Evolutionary conservation across 495 filamentous ascomycete genomes (phyloP).

Genomic region (Aspergillus indologenus): DNA sequence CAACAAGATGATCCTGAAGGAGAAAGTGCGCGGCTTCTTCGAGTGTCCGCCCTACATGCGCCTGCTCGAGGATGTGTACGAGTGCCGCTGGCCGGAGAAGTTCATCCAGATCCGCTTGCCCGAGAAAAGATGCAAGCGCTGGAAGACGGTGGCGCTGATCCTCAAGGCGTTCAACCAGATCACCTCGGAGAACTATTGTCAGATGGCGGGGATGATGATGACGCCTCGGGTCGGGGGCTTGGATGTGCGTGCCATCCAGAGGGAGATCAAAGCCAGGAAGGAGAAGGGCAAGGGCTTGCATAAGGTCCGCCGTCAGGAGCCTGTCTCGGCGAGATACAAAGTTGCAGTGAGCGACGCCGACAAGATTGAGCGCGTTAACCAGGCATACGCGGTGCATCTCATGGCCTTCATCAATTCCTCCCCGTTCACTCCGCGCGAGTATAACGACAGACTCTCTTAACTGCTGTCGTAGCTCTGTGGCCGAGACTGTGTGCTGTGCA

Average conservation of each 20-base stretch:
- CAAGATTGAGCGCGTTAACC: slow-evolving; percentile 4
- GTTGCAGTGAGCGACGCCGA: neutral
- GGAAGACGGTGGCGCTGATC: slow-evolving; percentile 33
- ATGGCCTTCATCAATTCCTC: neutral
- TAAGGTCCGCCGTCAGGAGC: neutral
- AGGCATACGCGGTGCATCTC: neutral
- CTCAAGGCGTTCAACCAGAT: slow-evolving; percentile 30
- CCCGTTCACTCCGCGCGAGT: neutral
- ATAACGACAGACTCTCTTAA: neutral
- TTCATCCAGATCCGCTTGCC: slow-evolving; percentile 26
- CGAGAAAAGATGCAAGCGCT: slow-evolving; percentile 18
- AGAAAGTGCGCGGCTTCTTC: slow-evolving; percentile 22
- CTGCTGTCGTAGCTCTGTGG: neutral
- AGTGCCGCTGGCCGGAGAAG: slow-evolving; percentile 15
- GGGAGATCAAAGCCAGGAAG: slow-evolving; percentile 1
- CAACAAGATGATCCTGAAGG: slow-evolving; percentile 13
- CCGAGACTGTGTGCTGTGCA: neutral
- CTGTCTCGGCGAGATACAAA: neutral
- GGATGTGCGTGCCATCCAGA: slow-evolving; percentile 23
- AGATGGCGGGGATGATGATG: slow-evolving; percentile 16
- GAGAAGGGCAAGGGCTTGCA: neutral
- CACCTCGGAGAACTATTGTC: slow-evolving; percentile 22
- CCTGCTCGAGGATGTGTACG: slow-evolving; percentile 22
- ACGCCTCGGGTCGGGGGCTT: slow-evolving; percentile 20
- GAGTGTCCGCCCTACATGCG: slow-evolving; percentile 10